Base-by-base conservation (phyloP, 441 rosid genomes). In the Aquilaria agallochum region DNA sequence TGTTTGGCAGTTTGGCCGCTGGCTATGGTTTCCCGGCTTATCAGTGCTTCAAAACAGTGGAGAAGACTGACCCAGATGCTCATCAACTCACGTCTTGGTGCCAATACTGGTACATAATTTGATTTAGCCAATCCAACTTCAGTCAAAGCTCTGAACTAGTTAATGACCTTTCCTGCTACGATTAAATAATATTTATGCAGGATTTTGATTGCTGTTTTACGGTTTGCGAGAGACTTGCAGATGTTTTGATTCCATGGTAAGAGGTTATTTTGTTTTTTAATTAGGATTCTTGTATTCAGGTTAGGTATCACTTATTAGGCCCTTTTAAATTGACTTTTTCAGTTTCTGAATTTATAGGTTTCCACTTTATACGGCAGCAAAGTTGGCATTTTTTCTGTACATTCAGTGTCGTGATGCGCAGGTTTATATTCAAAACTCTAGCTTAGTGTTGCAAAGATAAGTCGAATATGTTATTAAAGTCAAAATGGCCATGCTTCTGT, bases 321-420 rank as follows among this genome's bases (percentile, higher is more conserved):
- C 42, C 42, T 36, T 36, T 1, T 20, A 20, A 20, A 11, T 46
- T 53, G 1, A 62, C 7, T 0, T 31, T 65, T 2, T 5, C 14
- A 15, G 53, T 36, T 53, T 45, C 63, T 42, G 54, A 31, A 56
- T 59, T 49, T 64, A 69, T 70, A 91, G 96, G 92, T 71, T 89
- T 30, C 95, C 92, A 0, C 50, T 89, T 71, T 87, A 89, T 59
- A 66, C 65, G 34, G 95, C 80, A 74, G 90, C 79, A 14, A 89
- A 89, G 62, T 64, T 91, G 76, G 90, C 86, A 30, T 73, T 85
- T 20, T 67, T 86, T 67, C 42, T 89, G 53, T 88, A 89, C 59
- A 88, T 87, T 55, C 82, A 90, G 92, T 72, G 80, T 65, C 84
- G 84, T 1, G 78, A 79, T 70, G 78, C 89, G 31, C 80, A 67